phyloP scores from a whole-genome alignment of 768 basidiomycete species.

The Pleurotus djamor region DNA sequence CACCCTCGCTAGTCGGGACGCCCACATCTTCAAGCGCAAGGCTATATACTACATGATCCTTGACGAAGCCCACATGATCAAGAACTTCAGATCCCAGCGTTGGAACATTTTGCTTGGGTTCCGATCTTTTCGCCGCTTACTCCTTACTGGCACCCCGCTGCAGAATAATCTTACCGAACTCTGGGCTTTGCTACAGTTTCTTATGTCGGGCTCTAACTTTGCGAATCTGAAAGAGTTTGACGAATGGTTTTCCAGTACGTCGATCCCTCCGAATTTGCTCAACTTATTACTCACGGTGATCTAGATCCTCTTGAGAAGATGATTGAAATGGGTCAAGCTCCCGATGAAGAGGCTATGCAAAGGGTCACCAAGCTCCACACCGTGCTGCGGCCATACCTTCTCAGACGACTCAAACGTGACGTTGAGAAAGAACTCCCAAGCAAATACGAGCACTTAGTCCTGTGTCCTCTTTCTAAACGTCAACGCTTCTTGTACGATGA shows the following conservation, averaged over 20 bases:
- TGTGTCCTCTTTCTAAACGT: conserved; percentile 86
- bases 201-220: conserved; percentile 88
- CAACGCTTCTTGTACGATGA: conserved; percentile 97
- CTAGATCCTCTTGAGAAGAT: conserved; percentile 92
- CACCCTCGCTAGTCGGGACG: conserved; percentile 87
- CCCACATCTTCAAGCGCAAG: conserved; percentile 89
- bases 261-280: not conserved
- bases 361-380: conserved; percentile 88
- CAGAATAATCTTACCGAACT: conserved; percentile 97
- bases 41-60: conserved; percentile 96
- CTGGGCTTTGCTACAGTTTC: conserved; percentile 93
- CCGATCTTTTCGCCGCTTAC: conserved; percentile 78
- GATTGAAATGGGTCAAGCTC: conserved; percentile 75
- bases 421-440: conserved; percentile 95
- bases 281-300: not conserved
- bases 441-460: conserved; percentile 88
- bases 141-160: conserved; percentile 94
- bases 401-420: conserved; percentile 95
- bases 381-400: conserved; percentile 93
- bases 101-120: conserved; percentile 94
- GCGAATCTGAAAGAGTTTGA: conserved; percentile 92
- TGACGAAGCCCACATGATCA: conserved; percentile 97
- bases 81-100: conserved; percentile 91
- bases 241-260: conserved; percentile 95
- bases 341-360: conserved; percentile 83